phyloP scores from a whole-genome alignment of 2,329 filamentous ascomycete species.

The Fonsecaea monophora region DNA sequence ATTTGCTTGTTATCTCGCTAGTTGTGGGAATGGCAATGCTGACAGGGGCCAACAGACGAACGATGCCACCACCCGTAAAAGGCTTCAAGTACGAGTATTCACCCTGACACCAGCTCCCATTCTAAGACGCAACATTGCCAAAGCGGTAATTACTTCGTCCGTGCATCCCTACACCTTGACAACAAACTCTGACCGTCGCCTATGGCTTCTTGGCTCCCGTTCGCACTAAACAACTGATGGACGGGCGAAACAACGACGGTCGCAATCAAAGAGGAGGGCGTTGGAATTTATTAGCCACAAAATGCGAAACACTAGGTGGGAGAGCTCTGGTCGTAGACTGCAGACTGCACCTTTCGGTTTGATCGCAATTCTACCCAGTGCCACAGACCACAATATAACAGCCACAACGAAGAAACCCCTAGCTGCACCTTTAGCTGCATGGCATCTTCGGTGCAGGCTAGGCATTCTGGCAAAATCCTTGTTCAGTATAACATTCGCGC shows the following conservation, averaged over 20 bases:
- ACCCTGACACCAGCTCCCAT: neutral
- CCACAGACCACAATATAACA: neutral
- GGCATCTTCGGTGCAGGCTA: neutral
- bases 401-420: neutral
- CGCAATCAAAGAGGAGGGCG: constrained; percentile 7
- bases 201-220: neutral
- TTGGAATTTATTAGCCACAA: constrained; percentile 13
- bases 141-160: neutral
- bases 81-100: neutral
- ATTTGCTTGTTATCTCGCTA: constrained; percentile 8
- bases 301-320: constrained; percentile 14
- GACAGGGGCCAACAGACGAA: constrained; percentile 3
- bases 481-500: neutral
- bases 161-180: neutral
- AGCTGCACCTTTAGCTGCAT: neutral
- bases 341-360: constrained; percentile 1
- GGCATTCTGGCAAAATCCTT: neutral
- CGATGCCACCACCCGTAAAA: neutral
- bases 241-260: neutral
- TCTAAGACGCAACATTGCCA: neutral
- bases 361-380: neutral
- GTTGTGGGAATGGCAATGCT: constrained; percentile 11
- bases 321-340: constrained; percentile 5
- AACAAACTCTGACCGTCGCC: neutral
- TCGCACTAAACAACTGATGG: neutral